Base-by-base conservation (phyloP, 2,329 filamentous ascomycete species). In the Fusarium tuaranense region DNA sequence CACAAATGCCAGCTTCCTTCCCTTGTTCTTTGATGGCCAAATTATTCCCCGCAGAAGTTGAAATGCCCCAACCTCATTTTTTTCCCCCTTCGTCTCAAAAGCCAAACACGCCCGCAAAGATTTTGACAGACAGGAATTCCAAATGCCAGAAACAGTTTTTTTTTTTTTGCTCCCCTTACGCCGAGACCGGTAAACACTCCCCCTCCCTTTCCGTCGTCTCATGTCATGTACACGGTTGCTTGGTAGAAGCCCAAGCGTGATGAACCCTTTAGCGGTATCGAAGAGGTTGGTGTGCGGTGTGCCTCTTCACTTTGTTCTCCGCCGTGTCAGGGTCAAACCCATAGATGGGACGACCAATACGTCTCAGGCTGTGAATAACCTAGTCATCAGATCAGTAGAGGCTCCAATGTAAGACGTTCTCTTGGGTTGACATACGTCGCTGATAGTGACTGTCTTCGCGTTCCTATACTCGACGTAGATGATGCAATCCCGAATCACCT, bases 401-500 rank as follows among this genome's bases (percentile, higher is more conserved):
- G 73, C 27, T 48, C 16, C n/a, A 18, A 25, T 48, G 5, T n/a
- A 34, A 9, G 12, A 30, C n/a, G 16, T 22, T n/a, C 8, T 18
- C n/a, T 25, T 13, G 18, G 12, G 12, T 55, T 14, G 18, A 83
- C 87, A 79, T 78, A 92, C 92, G 73, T 94, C 92, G 0, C 84
- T 81, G 0, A 90, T 84, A 0, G 90, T 92, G 0, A 94, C 85
- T 0, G 92, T 94, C 81, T 93, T 93, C 0, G 88, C 83, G 0
- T 84, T 81, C 0, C 87, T 79, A 59, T 92, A 84, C 12, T 93
- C 91, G 0, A 86, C 83, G 27, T 88, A 90, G 0, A 82, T 80
- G 0, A 88, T 83, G 7, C 86, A 88, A 46, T 89, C 85, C 0
- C 75, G 72, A 0, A 93, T 76, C 2, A 92, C 87, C 90, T 92